Evolutionary conservation across 202 grass and related monocot genomes (phyloP).

Genomic region (Brachypodium distachyon): DNA sequence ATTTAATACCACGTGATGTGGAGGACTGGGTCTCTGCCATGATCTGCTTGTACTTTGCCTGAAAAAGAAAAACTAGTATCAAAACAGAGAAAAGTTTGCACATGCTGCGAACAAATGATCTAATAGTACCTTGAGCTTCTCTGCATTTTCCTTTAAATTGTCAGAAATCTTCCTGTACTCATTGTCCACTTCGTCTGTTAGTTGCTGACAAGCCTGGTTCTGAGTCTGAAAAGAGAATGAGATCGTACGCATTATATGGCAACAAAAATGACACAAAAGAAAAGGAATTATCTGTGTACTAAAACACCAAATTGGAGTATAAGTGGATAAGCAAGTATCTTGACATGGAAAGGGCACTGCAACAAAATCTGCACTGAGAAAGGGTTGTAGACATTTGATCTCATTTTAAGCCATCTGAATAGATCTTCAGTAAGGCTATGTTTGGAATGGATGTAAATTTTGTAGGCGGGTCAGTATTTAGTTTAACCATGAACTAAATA

Average conservation of each 20-base stretch:
- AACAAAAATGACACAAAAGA: not conserved
- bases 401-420: not conserved
- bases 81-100: not conserved
- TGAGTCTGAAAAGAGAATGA: constrained; percentile 38
- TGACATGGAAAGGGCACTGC: not conserved
- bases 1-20: constrained; percentile 47
- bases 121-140: constrained; percentile 50
- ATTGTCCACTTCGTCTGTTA: constrained; percentile 60
- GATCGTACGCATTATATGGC: not conserved
- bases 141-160: constrained; percentile 44
- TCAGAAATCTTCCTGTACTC: constrained; percentile 78
- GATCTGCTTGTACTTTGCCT: constrained; percentile 73
- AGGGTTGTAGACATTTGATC: not conserved
- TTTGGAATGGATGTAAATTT: no score
- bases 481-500: no score
- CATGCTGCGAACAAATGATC: not conserved
- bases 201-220: constrained; percentile 45
- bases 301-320: not conserved
- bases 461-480: no score
- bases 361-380: not conserved
- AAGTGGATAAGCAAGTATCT: not conserved
- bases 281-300: not conserved
- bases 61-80: constrained; percentile 7
- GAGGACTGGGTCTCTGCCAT: constrained; percentile 57
- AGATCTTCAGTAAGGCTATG: not conserved